A percentile compares a stretch with the other conserved stretches of the same genome.
Conservation (phyloP, 257 asterid genomes). For the Mitragyna speciosa region DNA sequence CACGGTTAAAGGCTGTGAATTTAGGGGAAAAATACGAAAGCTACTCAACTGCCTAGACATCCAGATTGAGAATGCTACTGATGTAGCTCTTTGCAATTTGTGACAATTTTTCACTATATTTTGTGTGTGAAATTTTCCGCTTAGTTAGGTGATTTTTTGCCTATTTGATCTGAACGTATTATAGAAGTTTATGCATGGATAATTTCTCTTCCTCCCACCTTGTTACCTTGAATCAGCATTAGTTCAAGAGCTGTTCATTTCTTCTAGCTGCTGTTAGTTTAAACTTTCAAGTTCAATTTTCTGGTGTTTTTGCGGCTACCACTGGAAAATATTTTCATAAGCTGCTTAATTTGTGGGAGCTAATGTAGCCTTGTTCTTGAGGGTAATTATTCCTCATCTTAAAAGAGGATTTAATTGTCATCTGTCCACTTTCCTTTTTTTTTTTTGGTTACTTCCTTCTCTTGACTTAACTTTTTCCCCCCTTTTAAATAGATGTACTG, state of each 20-base stretch:
- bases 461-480: neutral
- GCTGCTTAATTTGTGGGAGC: neutral
- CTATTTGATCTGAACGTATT: neutral
- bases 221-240: neutral
- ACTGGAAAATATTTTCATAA: neutral
- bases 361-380: neutral
- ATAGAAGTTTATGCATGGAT: neutral
- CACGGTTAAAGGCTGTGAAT: neutral
- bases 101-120: neutral
- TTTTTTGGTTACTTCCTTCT: neutral
- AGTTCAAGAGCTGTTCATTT: neutral
- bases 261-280: constrained; percentile 6
- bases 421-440: neutral
- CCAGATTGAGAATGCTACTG: constrained; percentile 1
- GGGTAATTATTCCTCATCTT: neutral
- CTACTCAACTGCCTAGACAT: neutral
- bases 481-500: neutral
- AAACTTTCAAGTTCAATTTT: neutral
- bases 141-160: neutral
- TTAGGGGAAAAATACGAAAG: neutral
- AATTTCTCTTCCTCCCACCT: neutral
- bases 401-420: neutral
- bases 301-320: neutral
- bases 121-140: neutral
- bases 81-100: neutral